A percentile compares a stretch with the other conserved stretches of the same genome.
phyloP scores from a whole-genome alignment of 2,329 filamentous ascomycete genomes.

The Thielaviopsis ethacetica region DNA sequence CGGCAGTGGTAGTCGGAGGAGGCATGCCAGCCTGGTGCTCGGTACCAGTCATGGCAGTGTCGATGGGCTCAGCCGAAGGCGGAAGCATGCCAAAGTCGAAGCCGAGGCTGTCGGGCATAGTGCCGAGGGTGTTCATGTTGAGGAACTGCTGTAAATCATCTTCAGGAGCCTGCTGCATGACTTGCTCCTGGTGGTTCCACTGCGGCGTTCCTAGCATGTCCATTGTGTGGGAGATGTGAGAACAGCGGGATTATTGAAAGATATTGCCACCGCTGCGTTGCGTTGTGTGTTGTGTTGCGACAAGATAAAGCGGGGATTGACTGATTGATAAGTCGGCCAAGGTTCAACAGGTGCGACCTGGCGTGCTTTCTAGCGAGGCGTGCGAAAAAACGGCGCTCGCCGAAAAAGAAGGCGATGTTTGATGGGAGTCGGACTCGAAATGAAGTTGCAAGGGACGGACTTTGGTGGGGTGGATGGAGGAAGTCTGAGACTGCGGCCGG shows the following conservation, averaged over 20 bases:
- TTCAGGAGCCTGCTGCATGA: constrained; percentile 32
- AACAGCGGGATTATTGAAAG: background rate
- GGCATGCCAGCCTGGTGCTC: constrained; percentile 23
- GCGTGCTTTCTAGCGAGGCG: no score
- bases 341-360: background rate
- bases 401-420: background rate
- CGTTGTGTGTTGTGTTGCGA: background rate
- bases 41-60: constrained; percentile 33
- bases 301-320: background rate
- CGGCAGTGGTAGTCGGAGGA: constrained; percentile 6
- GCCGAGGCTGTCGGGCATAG: constrained; percentile 34
- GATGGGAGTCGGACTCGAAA: background rate
- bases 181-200: constrained; percentile 42
- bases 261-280: background rate
- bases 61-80: constrained; percentile 24
- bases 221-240: background rate
- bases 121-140: constrained; percentile 40
- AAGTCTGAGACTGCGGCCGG: background rate
- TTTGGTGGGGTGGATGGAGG: background rate
- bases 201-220: constrained; percentile 12
- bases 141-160: constrained; percentile 51
- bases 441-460: background rate
- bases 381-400: background rate
- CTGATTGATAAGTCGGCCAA: background rate
- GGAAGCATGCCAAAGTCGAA: constrained; percentile 36